A percentile compares a stretch with the other conserved stretches of the same genome.
Evolutionary conservation across 2,329 filamentous ascomycete genomes (phyloP).

Genomic region (Fusarium praegraminearum): DNA sequence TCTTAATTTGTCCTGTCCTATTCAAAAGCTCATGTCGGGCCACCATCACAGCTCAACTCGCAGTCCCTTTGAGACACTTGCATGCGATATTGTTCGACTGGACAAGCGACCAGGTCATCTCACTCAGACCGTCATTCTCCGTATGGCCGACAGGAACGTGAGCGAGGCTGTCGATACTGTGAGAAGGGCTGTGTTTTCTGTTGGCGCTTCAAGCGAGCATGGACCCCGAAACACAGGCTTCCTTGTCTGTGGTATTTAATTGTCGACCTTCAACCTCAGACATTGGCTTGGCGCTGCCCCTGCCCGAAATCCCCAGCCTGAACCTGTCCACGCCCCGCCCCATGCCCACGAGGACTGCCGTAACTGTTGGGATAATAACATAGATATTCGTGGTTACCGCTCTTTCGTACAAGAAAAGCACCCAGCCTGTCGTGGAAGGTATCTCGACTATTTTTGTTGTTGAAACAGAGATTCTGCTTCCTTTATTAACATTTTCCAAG

Average conservation of each 20-base stretch:
- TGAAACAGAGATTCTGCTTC: slow-evolving; percentile 2
- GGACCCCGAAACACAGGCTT: slow-evolving; percentile 31
- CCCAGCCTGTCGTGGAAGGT: background rate
- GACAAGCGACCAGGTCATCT: slow-evolving; percentile 33
- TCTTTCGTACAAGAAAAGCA: slow-evolving; percentile 8
- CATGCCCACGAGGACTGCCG: slow-evolving; percentile 24
- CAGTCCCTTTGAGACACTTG: slow-evolving; percentile 31
- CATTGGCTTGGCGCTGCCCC: slow-evolving; percentile 36
- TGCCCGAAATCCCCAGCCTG: slow-evolving; percentile 20
- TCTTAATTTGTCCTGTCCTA: slow-evolving; percentile 35
- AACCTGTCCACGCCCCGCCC: slow-evolving; percentile 26
- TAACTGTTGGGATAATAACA: slow-evolving; percentile 32
- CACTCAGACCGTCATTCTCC: slow-evolving; percentile 14
- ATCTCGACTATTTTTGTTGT: slow-evolving; percentile 7
- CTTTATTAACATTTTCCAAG: slow-evolving; percentile 9
- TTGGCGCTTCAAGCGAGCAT: slow-evolving; percentile 31
- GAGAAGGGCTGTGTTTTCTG: slow-evolving; percentile 30
- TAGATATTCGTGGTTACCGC: slow-evolving; percentile 35
- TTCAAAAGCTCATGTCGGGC: slow-evolving; percentile 23
- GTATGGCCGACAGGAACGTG: slow-evolving; percentile 27
- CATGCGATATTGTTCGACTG: slow-evolving; percentile 29
- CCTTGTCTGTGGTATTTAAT: slow-evolving; percentile 37
- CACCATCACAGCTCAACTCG: slow-evolving; percentile 23
- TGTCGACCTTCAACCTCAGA: slow-evolving; percentile 37
- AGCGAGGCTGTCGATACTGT: slow-evolving; percentile 21